These are phyloP conservation scores for Talaromyces funiculosus DNA, from an alignment of 2,329 filamentous ascomycete species.

Conservation along the genomic window DNA sequence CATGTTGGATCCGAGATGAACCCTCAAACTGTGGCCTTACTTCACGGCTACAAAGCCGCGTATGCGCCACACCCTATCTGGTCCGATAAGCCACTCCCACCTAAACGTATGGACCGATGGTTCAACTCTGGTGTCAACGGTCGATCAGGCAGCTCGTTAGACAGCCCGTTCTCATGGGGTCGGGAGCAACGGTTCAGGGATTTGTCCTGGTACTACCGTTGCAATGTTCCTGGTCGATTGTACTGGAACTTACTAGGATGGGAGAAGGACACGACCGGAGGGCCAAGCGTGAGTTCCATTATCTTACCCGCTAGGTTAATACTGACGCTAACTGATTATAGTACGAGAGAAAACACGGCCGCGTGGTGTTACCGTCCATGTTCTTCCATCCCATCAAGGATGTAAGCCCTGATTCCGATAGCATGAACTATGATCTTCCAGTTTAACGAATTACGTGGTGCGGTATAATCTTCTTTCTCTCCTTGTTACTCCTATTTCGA, in stretches of 20 bases:
- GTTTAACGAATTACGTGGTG: slow-evolving; percentile 13
- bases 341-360: slow-evolving; percentile 20
- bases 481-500: background rate
- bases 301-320: background rate
- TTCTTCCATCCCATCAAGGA: slow-evolving; percentile 29
- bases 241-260: slow-evolving; percentile 29
- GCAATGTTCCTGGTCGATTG: slow-evolving; percentile 27
- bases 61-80: slow-evolving; percentile 74
- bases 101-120: slow-evolving; percentile 23
- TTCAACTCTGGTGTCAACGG: slow-evolving; percentile 31
- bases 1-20: slow-evolving; percentile 79
- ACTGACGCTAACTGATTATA: background rate
- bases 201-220: slow-evolving; percentile 31
- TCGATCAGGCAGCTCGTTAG: slow-evolving; percentile 26
- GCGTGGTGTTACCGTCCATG: slow-evolving; percentile 25
- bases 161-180: slow-evolving; percentile 30
- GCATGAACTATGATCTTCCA: slow-evolving; percentile 16
- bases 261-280: slow-evolving; percentile 22
- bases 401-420: slow-evolving; percentile 17
- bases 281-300: slow-evolving; percentile 10
- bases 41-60: slow-evolving; percentile 73
- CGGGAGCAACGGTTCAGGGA: slow-evolving; percentile 29
- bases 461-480: background rate
- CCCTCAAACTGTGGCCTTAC: slow-evolving; percentile 64
- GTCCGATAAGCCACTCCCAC: slow-evolving; percentile 56